Percentiles rank a stretch among this genome's conserved stretches.
phyloP scores from a whole-genome alignment of 352 stramenopile species.

The Pythium chondricola region DNA sequence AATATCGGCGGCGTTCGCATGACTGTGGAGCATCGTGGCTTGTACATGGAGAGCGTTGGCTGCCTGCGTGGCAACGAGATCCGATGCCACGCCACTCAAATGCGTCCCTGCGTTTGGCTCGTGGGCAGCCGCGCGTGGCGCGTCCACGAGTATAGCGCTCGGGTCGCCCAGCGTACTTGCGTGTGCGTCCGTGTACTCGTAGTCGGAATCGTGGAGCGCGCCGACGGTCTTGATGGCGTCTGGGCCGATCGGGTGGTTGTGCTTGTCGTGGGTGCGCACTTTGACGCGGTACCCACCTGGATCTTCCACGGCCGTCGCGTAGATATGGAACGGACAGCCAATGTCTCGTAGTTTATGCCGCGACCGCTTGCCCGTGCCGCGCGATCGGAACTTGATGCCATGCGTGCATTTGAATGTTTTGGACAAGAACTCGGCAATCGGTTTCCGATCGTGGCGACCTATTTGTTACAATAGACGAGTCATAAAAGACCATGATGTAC shows the following conservation, averaged over 20 bases:
- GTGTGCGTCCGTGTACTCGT: conserved; percentile 32
- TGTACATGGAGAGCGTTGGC: conserved; percentile 18
- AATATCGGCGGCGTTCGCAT: conserved; percentile 32
- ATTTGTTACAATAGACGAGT: too few species aligned
- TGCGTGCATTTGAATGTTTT: conserved; percentile 85
- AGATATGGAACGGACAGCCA: conserved; percentile 74
- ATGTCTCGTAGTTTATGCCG: conserved; percentile 69
- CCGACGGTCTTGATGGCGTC: conserved; percentile 55
- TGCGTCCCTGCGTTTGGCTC: too few species aligned
- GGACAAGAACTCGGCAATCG: conserved; percentile 66
- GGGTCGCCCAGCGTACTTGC: conserved; percentile 1
- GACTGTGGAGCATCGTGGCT: conserved; percentile 20
- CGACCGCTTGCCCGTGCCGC: conserved; percentile 57
- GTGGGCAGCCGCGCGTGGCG: too few species aligned
- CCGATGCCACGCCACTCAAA: too few species aligned
- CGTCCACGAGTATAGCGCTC: neutral
- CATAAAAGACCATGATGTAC: too few species aligned
- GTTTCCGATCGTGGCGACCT: conserved; percentile 65
- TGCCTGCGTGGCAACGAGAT: too few species aligned
- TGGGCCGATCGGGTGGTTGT: conserved; percentile 72
- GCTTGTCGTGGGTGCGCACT: conserved; percentile 61
- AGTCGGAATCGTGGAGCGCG: conserved; percentile 49
- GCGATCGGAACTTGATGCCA: conserved; percentile 76
- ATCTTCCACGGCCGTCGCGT: conserved; percentile 63
- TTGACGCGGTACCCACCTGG: conserved; percentile 62